These are phyloP conservation scores for Hypoxylon sp. DNA, from an alignment of 2,329 filamentous ascomycete genomes.

Conservation along the genomic window DNA sequence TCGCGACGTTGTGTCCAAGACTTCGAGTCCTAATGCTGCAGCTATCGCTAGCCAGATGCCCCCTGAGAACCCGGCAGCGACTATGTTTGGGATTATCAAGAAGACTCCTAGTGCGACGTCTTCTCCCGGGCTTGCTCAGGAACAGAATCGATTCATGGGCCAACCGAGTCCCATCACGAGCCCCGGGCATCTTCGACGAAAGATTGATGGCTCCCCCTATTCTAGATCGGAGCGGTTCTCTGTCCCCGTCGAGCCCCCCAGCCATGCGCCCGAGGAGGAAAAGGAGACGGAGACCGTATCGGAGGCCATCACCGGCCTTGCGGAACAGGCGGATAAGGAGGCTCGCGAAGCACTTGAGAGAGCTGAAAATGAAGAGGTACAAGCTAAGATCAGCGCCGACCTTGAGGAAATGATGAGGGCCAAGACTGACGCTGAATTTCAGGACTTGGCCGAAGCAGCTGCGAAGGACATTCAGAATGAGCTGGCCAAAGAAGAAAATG, in stretches of 20 bases:
- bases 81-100: conserved; percentile 59
- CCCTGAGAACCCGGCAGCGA: conserved; percentile 44
- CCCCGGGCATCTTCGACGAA: conserved; percentile 52
- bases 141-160: conserved; percentile 51
- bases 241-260: conserved; percentile 14
- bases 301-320: conserved; percentile 72
- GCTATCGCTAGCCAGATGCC: conserved; percentile 39
- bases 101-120: conserved; percentile 53
- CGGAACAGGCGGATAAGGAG: conserved; percentile 58
- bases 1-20: conserved; percentile 53
- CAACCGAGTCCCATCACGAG: conserved; percentile 55
- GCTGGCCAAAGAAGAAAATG: conserved; percentile 62
- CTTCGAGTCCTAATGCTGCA: conserved; percentile 45
- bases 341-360: conserved; percentile 72
- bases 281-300: conserved; percentile 71
- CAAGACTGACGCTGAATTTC: conserved; percentile 62
- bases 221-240: conserved; percentile 37
- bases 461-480: conserved; percentile 61
- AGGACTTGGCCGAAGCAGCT: conserved; percentile 56
- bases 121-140: conserved; percentile 52
- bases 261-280: conserved; percentile 22
- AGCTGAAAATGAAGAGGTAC: conserved; percentile 58
- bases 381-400: conserved; percentile 58
- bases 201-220: conserved; percentile 44
- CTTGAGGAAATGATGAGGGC: conserved; percentile 59